These are phyloP conservation scores for Inga oerstediana DNA, from an alignment of 306 rosid species.

Conservation along the genomic window DNA sequence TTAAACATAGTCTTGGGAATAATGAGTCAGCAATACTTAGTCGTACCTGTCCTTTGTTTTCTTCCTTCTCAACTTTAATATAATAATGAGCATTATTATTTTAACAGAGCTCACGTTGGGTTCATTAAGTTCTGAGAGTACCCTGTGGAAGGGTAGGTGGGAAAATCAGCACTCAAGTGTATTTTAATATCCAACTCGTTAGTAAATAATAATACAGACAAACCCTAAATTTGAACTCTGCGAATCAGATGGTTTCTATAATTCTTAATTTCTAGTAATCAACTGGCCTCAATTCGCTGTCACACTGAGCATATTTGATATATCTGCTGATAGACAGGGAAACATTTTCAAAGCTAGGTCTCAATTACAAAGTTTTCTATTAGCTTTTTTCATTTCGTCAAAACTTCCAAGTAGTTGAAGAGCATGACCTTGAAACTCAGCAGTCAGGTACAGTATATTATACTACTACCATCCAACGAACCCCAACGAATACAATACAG, in stretches of 20 bases:
- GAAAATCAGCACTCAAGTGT: neutral
- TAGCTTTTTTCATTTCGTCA: neutral
- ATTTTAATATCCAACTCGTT: neutral
- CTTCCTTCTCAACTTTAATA: constrained; percentile 10
- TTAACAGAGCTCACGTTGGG: neutral
- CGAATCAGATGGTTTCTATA: neutral
- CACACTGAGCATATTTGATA: neutral
- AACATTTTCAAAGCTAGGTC: neutral
- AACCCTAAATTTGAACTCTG: neutral
- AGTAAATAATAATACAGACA: neutral
- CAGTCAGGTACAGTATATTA: neutral
- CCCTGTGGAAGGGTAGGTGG: neutral
- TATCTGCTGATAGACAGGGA: neutral
- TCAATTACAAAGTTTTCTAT: neutral
- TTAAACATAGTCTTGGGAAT: constrained; percentile 34
- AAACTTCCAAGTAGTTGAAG: neutral
- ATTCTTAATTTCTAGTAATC: neutral
- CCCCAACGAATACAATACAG: neutral
- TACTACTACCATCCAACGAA: neutral
- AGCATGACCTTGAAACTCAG: constrained; percentile 17
- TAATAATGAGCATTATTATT: neutral
- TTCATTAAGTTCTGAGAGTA: neutral
- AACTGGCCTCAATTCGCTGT: neutral
- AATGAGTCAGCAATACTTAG: constrained; percentile 8
- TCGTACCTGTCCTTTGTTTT: constrained; percentile 12